These are phyloP conservation scores for Melampsora larici-populina DNA, from an alignment of 1,284 basidiomycete species.

Conservation along the genomic window DNA sequence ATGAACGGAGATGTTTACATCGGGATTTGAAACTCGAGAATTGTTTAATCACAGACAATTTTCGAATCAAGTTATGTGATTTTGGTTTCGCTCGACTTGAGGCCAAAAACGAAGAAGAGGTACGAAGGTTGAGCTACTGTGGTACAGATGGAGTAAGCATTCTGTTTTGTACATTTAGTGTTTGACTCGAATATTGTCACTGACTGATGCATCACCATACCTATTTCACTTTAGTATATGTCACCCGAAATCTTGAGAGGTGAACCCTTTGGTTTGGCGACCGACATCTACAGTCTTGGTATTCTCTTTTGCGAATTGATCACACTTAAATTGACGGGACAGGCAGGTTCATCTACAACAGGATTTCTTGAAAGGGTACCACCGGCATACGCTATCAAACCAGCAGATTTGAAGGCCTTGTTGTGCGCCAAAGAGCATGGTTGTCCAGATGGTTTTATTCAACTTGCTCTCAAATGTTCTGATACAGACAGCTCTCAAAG, in stretches of 20 bases:
- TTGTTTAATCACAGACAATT: slow-evolving; percentile 85
- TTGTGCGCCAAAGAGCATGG: slow-evolving; percentile 63
- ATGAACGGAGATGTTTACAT: slow-evolving; percentile 73
- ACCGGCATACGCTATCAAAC: slow-evolving; percentile 74
- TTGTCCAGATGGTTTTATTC: slow-evolving; percentile 73
- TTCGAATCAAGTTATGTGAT: slow-evolving; percentile 91
- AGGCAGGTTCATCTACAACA: slow-evolving; percentile 57
- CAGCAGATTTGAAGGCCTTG: slow-evolving; percentile 64
- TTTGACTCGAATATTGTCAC: not conserved
- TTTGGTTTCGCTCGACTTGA: slow-evolving; percentile 94
- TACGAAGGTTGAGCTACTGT: slow-evolving; percentile 86
- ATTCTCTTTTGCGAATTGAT: slow-evolving; percentile 92
- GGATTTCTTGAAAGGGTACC: slow-evolving; percentile 65
- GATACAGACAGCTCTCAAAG: slow-evolving; percentile 65
- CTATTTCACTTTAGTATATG: slow-evolving; percentile 53
- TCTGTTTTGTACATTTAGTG: not conserved
- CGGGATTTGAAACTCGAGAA: slow-evolving; percentile 94
- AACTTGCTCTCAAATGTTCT: slow-evolving; percentile 75
- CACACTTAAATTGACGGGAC: slow-evolving; percentile 74
- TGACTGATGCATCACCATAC: not conserved
- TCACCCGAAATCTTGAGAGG: slow-evolving; percentile 86
- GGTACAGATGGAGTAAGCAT: slow-evolving; percentile 93
- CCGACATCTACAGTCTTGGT: slow-evolving; percentile 90
- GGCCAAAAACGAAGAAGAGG: slow-evolving; percentile 83
- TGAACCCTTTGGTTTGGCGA: slow-evolving; percentile 83